Conservation (phyloP, 768 basidiomycete genomes). For the Naganishia vishniacii region DNA sequence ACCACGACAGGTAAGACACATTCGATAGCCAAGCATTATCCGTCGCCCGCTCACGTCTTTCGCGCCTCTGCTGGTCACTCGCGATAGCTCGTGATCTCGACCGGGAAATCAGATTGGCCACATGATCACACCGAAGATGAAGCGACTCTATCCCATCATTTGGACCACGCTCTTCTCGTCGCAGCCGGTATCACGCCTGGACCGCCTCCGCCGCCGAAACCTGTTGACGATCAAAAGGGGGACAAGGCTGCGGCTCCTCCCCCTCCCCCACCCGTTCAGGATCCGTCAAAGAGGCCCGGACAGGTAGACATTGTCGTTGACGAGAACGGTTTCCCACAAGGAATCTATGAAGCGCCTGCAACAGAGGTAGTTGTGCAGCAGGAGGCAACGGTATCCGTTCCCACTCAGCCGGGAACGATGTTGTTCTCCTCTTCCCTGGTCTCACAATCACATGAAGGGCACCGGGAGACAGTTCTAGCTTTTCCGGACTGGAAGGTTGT, state of each 20-base stretch:
- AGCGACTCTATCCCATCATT: slow-evolving; percentile 64
- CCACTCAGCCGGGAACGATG: slow-evolving; percentile 55
- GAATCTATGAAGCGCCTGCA: slow-evolving; percentile 18
- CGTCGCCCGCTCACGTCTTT: neutral
- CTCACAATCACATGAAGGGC: slow-evolving; percentile 61
- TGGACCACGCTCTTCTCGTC: slow-evolving; percentile 33
- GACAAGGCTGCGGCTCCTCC: slow-evolving; percentile 7
- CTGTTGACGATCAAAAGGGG: slow-evolving; percentile 12
- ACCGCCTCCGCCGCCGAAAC: slow-evolving; percentile 19
- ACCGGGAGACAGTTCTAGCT: slow-evolving; percentile 72
- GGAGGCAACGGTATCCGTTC: slow-evolving; percentile 54
- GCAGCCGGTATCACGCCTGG: slow-evolving; percentile 22
- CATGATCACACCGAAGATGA: slow-evolving; percentile 67
- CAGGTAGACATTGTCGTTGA: slow-evolving; percentile 12
- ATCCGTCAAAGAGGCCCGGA: slow-evolving; percentile 16
- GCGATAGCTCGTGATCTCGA: slow-evolving; percentile 73
- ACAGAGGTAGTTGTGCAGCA: slow-evolving; percentile 35
- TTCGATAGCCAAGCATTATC: neutral
- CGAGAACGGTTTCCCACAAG: slow-evolving; percentile 16
- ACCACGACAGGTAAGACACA: slow-evolving; percentile 62
- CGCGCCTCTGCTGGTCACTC: neutral
- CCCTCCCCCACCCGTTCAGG: slow-evolving; percentile 26
- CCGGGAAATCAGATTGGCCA: slow-evolving; percentile 84
- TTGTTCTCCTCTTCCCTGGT: slow-evolving; percentile 72
- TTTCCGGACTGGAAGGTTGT: slow-evolving; percentile 89